phyloP scores from a whole-genome alignment of 805 yeast species.

The Wickerhamomyces sydowiorum region DNA sequence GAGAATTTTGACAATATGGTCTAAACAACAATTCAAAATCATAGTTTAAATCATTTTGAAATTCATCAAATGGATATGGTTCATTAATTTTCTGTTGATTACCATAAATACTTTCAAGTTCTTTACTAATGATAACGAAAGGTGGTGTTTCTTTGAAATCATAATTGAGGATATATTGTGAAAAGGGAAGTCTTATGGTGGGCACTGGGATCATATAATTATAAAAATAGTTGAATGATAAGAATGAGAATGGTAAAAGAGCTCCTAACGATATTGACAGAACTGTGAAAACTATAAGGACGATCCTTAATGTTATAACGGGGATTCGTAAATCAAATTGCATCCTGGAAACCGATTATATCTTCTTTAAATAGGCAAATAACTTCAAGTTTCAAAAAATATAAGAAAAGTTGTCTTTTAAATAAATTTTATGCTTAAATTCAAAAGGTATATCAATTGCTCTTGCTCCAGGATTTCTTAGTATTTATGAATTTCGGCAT shows the following conservation, averaged over 20 bases:
- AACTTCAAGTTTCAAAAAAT: neutral
- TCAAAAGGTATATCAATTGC: neutral
- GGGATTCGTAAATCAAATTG: constrained; percentile 17
- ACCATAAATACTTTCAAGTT: constrained; percentile 10
- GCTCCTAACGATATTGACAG: constrained; percentile 8
- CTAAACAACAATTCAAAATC: constrained; percentile 14
- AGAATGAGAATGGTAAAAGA: constrained; percentile 17
- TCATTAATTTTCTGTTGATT: constrained; percentile 8
- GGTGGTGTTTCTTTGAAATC: constrained; percentile 16
- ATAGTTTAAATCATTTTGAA: constrained; percentile 12
- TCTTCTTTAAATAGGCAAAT: neutral
- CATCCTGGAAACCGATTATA: neutral
- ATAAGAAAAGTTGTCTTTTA: no score
- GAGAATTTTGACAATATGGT: constrained; percentile 7
- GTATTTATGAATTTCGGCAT: neutral
- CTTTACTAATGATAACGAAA: constrained; percentile 14
- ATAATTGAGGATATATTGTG: constrained; percentile 15
- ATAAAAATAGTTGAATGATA: constrained; percentile 21
- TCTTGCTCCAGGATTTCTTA: neutral
- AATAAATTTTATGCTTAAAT: no score
- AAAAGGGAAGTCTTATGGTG: constrained; percentile 13
- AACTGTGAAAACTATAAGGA: constrained; percentile 11
- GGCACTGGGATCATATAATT: constrained; percentile 18
- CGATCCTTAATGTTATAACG: constrained; percentile 16
- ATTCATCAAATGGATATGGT: constrained; percentile 1